phyloP scores from a whole-genome alignment of 2,329 filamentous ascomycete species.

The Penicillium occitanis region DNA sequence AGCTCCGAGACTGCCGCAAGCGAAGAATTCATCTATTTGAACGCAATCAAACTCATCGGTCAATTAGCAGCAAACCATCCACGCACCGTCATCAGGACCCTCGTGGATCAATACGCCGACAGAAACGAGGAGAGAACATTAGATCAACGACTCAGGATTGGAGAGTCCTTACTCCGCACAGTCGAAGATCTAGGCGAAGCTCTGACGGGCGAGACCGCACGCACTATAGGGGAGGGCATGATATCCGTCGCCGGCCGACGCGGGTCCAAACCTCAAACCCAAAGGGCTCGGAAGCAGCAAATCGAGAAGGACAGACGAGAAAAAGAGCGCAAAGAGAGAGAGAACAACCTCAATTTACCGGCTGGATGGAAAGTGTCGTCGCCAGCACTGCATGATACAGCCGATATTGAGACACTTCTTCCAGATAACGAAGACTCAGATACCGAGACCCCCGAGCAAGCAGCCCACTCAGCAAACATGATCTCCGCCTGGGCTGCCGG shows the following conservation, averaged over 20 bases:
- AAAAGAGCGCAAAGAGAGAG: slow-evolving; percentile 32
- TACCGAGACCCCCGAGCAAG: slow-evolving; percentile 37
- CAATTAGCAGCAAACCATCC: slow-evolving; percentile 44
- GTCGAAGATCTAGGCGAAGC: slow-evolving; percentile 43
- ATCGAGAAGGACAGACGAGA: slow-evolving; percentile 30
- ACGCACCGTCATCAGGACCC: slow-evolving; percentile 41
- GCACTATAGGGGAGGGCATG: slow-evolving; percentile 41
- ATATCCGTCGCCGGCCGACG: slow-evolving; percentile 42
- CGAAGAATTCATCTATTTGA: slow-evolving; percentile 47
- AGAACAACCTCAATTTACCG: slow-evolving; percentile 26
- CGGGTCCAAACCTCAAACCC: slow-evolving; percentile 38
- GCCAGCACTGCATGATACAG: slow-evolving; percentile 17
- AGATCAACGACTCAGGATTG: slow-evolving; percentile 44
- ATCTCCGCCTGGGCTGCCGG: slow-evolving; percentile 44
- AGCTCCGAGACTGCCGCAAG: slow-evolving; percentile 32
- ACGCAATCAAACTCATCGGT: slow-evolving; percentile 44
- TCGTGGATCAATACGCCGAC: slow-evolving; percentile 44
- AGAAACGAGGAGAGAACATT: slow-evolving; percentile 37
- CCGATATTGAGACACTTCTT: slow-evolving; percentile 6
- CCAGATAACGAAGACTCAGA: slow-evolving; percentile 34
- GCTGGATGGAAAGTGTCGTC: slow-evolving; percentile 34
- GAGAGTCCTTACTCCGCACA: slow-evolving; percentile 43
- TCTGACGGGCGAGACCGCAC: slow-evolving; percentile 39
- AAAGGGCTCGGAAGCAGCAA: slow-evolving; percentile 30
- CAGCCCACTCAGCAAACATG: slow-evolving; percentile 37